Percentiles rank a stretch among this genome's conserved stretches.
phyloP scores from a whole-genome alignment of 305 asterid genomes.

The Fraxinus velutina region DNA sequence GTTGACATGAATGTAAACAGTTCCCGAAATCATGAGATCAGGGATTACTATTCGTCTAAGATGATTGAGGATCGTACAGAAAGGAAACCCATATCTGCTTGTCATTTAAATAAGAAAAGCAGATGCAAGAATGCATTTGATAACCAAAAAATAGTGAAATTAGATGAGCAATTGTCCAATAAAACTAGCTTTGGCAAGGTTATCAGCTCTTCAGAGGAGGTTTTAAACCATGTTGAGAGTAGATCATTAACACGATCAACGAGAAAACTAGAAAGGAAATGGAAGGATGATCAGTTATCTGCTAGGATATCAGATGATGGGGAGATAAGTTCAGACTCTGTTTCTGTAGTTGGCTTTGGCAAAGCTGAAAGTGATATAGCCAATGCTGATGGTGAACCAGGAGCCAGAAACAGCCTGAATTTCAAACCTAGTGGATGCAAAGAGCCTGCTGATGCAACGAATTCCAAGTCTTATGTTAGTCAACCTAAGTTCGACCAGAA shows the following conservation, averaged over 20 bases:
- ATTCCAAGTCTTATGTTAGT: constrained; percentile 18
- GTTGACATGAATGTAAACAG: neutral
- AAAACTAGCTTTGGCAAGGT: neutral
- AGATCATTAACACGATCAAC: neutral
- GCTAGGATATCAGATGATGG: neutral
- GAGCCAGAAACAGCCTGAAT: constrained; percentile 6
- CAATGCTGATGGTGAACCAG: constrained; percentile 10
- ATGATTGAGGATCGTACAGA: neutral
- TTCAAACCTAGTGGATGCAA: constrained; percentile 14
- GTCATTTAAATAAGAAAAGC: neutral
- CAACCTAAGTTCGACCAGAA: constrained; percentile 11
- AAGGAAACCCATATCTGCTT: constrained; percentile 2
- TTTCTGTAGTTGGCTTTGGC: neutral
- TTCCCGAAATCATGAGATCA: neutral
- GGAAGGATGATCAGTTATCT: neutral
- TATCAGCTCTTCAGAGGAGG: constrained; percentile 1
- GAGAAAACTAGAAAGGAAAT: neutral
- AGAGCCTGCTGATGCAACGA: constrained; percentile 12
- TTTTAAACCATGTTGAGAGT: neutral
- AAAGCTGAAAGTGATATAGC: neutral
- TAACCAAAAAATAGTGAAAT: neutral
- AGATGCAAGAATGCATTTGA: neutral
- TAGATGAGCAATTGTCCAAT: neutral
- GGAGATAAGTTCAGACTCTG: neutral
- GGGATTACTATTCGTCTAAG: neutral